A percentile compares a stretch with the other conserved stretches of the same genome.
Evolutionary conservation across 257 asterid genomes (phyloP).

Genomic region (Ehretia macrophylla): DNA sequence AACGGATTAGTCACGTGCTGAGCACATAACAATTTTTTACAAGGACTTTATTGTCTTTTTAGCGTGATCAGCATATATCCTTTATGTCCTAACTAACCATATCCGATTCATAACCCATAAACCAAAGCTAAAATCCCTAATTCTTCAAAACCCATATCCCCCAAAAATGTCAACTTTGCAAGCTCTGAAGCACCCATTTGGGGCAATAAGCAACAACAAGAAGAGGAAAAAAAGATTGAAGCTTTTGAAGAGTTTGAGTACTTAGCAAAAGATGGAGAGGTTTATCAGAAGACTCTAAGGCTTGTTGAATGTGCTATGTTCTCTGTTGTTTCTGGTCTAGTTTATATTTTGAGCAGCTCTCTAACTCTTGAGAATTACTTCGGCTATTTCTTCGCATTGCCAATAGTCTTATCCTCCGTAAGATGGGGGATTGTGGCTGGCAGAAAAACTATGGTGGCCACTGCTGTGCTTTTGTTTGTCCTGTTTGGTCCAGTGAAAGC

Average conservation of each 20-base stretch:
- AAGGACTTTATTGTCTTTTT: no score
- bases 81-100: no score
- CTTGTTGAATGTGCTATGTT: slow-evolving; percentile 97
- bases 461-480: slow-evolving; percentile 69
- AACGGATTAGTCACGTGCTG: no score
- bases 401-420: slow-evolving; percentile 85
- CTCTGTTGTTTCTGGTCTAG: slow-evolving; percentile 87
- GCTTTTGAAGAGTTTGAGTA: slow-evolving; percentile 43
- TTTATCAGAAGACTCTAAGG: slow-evolving; percentile 76
- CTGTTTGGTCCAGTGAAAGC: slow-evolving; percentile 97
- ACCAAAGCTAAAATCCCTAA: no score
- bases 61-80: no score
- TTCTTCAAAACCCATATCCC: no score
- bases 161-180: slow-evolving; percentile 18
- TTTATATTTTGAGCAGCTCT: slow-evolving; percentile 89
- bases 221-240: slow-evolving; percentile 33
- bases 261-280: slow-evolving; percentile 81
- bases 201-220: slow-evolving; percentile 34
- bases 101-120: no score
- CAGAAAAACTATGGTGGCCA: slow-evolving; percentile 95
- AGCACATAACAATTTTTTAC: no score
- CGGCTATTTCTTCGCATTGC: slow-evolving; percentile 87
- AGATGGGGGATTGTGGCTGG: slow-evolving; percentile 94
- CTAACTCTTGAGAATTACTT: slow-evolving; percentile 93
- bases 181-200: slow-evolving; percentile 24